Base-by-base conservation (phyloP, 2,329 filamentous ascomycete species). In the Parafenestella ontariensis region DNA sequence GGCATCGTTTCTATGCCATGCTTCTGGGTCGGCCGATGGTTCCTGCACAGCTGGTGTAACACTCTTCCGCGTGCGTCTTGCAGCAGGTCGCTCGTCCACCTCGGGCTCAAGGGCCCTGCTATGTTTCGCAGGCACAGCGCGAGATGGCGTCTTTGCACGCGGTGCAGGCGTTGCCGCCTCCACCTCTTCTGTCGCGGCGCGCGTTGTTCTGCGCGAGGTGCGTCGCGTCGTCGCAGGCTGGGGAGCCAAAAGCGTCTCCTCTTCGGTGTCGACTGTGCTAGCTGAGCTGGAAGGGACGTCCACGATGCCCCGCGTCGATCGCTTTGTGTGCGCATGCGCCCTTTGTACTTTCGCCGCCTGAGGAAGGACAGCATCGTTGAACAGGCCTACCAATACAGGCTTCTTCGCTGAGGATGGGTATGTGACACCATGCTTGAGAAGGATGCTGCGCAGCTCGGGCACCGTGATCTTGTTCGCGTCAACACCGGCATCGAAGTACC, bases 391-490 rank as follows among this genome's bases (percentile, higher is more conserved):
- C 20, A 99, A 86, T 71, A 96, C 89, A 0, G 87, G 81, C 80
- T 99, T 99, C 80, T 98, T 99, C 11, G 95, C 92, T 4, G 88
- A 93, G 0, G 91, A 88, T 5, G 93, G 89, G 73, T 96, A 98
- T 33, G 87, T 79, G 69, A 98, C 82, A 72, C 92, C 90, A 79
- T 99, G 91, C 62, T 87, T 89, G 69, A 98, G 90, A 53, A 99
- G 86, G 62, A 98, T 96, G 44, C 90, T 94, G 68, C 95, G 91
- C 66, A 99, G 82, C 41, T 90, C 89, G 24, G 95, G 92, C 45
- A 98, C 87, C 1, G 92, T 98, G 60, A 98, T 85, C 61, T 85
- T 86, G 71, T 84, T 83, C 18, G 95, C 87, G 74, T 99, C 92
- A 74, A 97, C 98, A 67, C 86, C 91, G 49, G 91, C 85, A 71